Evolutionary conservation across 768 basidiomycete genomes (phyloP).

Genomic region (Candolleomyces eurysporus): DNA sequence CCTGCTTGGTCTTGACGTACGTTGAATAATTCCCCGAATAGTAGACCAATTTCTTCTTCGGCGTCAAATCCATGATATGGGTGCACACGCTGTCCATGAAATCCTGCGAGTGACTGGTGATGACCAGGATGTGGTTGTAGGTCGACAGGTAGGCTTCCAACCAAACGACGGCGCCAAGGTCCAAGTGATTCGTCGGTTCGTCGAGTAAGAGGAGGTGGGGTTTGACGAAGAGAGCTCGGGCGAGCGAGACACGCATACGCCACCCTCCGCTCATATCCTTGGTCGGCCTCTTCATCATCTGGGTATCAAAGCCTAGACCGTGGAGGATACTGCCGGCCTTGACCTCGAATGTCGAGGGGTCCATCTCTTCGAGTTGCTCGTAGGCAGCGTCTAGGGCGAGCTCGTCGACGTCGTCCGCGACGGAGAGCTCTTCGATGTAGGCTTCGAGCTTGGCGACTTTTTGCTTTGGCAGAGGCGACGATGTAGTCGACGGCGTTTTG

Average conservation of each 20-base stretch:
- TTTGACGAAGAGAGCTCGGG: constrained; percentile 93
- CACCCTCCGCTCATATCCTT: constrained; percentile 99
- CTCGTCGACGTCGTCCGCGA: constrained; percentile 90
- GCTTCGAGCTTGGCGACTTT: constrained; percentile 94
- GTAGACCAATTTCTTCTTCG: constrained; percentile 89
- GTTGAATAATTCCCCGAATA: constrained; percentile 96
- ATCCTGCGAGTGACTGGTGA: constrained; percentile 98
- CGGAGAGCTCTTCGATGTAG: constrained; percentile 88
- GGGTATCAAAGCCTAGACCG: constrained; percentile 87
- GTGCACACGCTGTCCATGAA: constrained; percentile 99
- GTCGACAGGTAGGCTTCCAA: constrained; percentile 96
- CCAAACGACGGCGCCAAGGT: constrained; percentile 98
- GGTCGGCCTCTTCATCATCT: constrained; percentile 95
- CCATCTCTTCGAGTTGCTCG: constrained; percentile 96
- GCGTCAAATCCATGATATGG: constrained; percentile 94
- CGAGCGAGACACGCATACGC: constrained; percentile 98
- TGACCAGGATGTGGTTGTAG: constrained; percentile 98
- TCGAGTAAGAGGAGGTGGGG: constrained; percentile 94
- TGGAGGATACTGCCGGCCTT: constrained; percentile 97
- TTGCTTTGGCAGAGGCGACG: constrained; percentile 80
- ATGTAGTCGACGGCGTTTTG: constrained; percentile 99
- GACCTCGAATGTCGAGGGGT: constrained; percentile 91
- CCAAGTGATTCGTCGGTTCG: constrained; percentile 90
- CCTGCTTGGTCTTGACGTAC: constrained; percentile 93
- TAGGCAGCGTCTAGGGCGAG: constrained; percentile 83